phyloP scores from a whole-genome alignment of 2,329 filamentous ascomycete genomes.

The Aspergillus ochraceus region DNA sequence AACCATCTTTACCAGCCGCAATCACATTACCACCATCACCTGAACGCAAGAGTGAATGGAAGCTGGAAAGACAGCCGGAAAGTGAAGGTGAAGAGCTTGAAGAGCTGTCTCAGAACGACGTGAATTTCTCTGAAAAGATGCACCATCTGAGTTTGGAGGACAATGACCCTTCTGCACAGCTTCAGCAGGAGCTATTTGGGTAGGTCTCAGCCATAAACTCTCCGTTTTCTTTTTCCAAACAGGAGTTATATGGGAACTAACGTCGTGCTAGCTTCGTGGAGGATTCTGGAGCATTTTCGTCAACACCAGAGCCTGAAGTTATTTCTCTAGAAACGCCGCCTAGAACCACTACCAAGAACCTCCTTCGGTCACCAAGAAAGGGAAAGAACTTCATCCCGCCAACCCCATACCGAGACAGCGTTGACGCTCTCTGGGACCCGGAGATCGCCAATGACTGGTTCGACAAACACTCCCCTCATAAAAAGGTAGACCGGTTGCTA shows the following conservation, averaged over 20 bases:
- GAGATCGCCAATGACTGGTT: slow-evolving; percentile 55
- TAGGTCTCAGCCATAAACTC: slow-evolving; percentile 11
- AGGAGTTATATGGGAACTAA: slow-evolving; percentile 9
- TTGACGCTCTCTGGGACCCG: slow-evolving; percentile 57
- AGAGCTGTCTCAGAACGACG: slow-evolving; percentile 21
- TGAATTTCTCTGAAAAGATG: slow-evolving; percentile 24
- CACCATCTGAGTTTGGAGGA: slow-evolving; percentile 22
- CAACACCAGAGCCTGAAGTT: slow-evolving; percentile 10
- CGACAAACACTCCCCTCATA: slow-evolving; percentile 55
- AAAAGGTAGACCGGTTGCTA: slow-evolving; percentile 30
- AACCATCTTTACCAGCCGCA: slow-evolving; percentile 22
- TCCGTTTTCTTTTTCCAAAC: background rate
- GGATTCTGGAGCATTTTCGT: slow-evolving; percentile 8
- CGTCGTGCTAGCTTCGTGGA: slow-evolving; percentile 6
- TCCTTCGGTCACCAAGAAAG: slow-evolving; percentile 51
- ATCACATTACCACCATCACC: slow-evolving; percentile 15
- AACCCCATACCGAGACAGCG: slow-evolving; percentile 51
- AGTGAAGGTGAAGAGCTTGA: slow-evolving; percentile 9
- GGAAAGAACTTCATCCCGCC: slow-evolving; percentile 46
- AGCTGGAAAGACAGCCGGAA: slow-evolving; percentile 17
- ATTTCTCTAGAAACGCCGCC: slow-evolving; percentile 40
- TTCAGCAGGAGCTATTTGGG: slow-evolving; percentile 18
- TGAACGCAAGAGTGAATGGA: slow-evolving; percentile 19
- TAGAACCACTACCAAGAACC: slow-evolving; percentile 43
- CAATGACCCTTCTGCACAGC: slow-evolving; percentile 20